phyloP scores from a whole-genome alignment of 1,284 basidiomycete species.

The Naganishia liquefaciens region DNA sequence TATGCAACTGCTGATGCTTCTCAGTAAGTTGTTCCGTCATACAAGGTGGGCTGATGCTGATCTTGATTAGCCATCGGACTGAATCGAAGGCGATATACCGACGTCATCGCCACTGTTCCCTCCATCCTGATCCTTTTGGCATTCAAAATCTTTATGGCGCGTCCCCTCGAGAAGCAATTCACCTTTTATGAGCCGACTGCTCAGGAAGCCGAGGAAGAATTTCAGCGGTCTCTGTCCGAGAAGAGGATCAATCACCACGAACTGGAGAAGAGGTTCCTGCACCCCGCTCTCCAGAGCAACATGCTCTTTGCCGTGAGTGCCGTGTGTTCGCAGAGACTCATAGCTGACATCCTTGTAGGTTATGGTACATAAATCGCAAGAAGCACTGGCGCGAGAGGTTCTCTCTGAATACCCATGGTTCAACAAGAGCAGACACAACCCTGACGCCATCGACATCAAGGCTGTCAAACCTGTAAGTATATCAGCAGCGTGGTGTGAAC shows the following conservation, averaged over 20 bases:
- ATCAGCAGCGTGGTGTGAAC: too few species aligned
- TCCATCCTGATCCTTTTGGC: constrained; percentile 71
- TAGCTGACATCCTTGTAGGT: constrained; percentile 30
- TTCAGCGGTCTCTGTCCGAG: constrained; percentile 40
- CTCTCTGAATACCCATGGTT: constrained; percentile 53
- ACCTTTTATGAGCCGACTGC: constrained; percentile 62
- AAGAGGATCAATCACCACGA: constrained; percentile 54
- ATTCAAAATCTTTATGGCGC: constrained; percentile 80
- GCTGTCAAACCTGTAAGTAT: constrained; percentile 48
- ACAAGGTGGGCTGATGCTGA: not conserved
- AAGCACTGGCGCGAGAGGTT: constrained; percentile 47
- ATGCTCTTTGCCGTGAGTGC: constrained; percentile 46
- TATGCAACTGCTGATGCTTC: constrained; percentile 81
- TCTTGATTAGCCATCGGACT: constrained; percentile 71
- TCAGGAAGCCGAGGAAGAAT: constrained; percentile 51
- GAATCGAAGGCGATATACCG: constrained; percentile 68
- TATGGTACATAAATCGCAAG: constrained; percentile 55
- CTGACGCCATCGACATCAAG: constrained; percentile 48
- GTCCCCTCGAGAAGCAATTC: constrained; percentile 69
- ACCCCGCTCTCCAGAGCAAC: constrained; percentile 55
- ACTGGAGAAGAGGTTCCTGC: constrained; percentile 57
- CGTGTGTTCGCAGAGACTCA: too few species aligned
- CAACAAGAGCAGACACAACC: constrained; percentile 41
- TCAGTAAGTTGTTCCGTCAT: constrained; percentile 63
- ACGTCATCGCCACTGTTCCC: constrained; percentile 60